phyloP scores from a whole-genome alignment of 257 asterid genomes.

The Solanum sejunctum region DNA sequence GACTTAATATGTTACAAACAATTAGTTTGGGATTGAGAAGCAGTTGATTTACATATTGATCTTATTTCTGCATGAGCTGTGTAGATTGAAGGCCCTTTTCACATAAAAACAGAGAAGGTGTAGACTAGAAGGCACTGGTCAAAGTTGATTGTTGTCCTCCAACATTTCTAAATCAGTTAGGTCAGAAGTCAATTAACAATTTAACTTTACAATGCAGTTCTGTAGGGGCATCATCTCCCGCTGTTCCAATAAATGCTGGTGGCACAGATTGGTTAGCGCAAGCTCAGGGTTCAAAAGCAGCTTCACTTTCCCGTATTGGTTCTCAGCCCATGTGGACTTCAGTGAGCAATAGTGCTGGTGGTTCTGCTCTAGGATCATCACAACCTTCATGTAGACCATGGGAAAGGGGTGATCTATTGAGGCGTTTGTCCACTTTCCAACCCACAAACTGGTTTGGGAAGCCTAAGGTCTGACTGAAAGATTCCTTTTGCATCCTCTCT shows the following conservation, averaged over 20 bases:
- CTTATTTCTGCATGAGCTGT: background rate
- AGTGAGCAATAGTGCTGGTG: constrained; percentile 86
- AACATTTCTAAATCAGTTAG: background rate
- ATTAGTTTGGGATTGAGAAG: background rate
- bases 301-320: constrained; percentile 69
- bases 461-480: constrained; percentile 62
- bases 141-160: background rate
- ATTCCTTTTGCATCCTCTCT: background rate
- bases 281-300: constrained; percentile 77
- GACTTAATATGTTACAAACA: background rate
- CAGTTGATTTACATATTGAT: background rate
- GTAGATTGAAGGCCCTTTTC: background rate
- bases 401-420: constrained; percentile 95
- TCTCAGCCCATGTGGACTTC: constrained; percentile 66
- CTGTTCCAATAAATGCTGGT: constrained; percentile 77
- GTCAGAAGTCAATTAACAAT: background rate
- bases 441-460: constrained; percentile 92
- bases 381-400: constrained; percentile 99
- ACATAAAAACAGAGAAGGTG: background rate
- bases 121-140: background rate
- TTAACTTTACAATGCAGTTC: constrained; percentile 36
- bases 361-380: constrained; percentile 84
- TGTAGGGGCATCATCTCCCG: constrained; percentile 97
- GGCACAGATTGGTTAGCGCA: constrained; percentile 71
- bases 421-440: constrained; percentile 86